Evolutionary conservation across 1,284 basidiomycete genomes (phyloP).

Genomic region (Tremellales sp.): DNA sequence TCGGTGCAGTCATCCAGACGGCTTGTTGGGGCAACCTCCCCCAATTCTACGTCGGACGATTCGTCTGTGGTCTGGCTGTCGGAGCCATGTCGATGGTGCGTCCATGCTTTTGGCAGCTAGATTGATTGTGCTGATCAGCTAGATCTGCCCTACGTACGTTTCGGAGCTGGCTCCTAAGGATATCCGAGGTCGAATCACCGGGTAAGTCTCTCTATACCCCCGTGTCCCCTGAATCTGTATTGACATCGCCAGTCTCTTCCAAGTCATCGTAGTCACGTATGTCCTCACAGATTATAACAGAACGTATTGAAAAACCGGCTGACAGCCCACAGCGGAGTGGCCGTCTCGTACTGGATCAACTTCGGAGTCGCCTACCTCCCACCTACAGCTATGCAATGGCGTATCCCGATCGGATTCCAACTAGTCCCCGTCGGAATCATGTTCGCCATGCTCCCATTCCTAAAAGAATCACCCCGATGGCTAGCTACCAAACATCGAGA

Average conservation of each 20-base stretch:
- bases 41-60: constrained; percentile 66
- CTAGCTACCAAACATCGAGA: constrained; percentile 51
- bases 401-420: constrained; percentile 45
- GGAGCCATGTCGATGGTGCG: constrained; percentile 54
- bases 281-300: too few relatives aligned
- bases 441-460: constrained; percentile 66
- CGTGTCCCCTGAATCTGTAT: background rate
- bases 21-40: constrained; percentile 17
- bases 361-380: constrained; percentile 27
- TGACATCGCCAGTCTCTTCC: constrained; percentile 60
- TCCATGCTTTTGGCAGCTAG: too few relatives aligned
- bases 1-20: constrained; percentile 61
- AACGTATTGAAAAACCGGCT: too few relatives aligned
- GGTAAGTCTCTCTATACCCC: background rate
- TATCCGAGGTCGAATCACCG: constrained; percentile 59
- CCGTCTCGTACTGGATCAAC: constrained; percentile 31
- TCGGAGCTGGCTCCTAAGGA: constrained; percentile 74
- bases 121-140: too few relatives aligned
- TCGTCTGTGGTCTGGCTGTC: constrained; percentile 65
- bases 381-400: constrained; percentile 32
- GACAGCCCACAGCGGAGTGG: too few relatives aligned
- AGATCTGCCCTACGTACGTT: constrained; percentile 55
- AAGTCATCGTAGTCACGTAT: constrained; percentile 68
- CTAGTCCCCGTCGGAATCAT: constrained; percentile 70
- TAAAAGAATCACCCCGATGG: constrained; percentile 47